A percentile compares a stretch with the other conserved stretches of the same genome.
phyloP scores from a whole-genome alignment of 176 grass and related monocot species.

The Avena eriantha region DNA sequence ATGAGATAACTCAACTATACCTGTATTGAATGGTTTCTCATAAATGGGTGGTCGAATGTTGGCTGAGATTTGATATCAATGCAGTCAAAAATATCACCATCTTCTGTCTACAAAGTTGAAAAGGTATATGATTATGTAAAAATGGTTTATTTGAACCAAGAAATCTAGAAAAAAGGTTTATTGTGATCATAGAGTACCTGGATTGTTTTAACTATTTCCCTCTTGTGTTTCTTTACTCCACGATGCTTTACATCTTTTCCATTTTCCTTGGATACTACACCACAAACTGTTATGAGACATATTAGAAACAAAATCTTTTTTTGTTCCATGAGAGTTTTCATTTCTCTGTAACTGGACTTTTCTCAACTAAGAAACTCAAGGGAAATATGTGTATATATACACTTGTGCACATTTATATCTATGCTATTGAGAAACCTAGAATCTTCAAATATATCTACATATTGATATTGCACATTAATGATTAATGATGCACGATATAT shows the following conservation, averaged over 20 bases:
- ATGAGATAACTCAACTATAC: background rate
- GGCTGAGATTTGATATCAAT: constrained; percentile 26
- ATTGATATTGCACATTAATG: background rate
- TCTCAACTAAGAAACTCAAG: background rate
- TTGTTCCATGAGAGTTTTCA: background rate
- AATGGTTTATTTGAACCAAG: background rate
- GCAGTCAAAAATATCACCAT: constrained; percentile 16
- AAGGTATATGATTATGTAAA: background rate
- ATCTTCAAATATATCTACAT: background rate
- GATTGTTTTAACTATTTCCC: background rate
- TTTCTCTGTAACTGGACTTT: background rate
- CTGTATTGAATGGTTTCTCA: constrained; percentile 24
- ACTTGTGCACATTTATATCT: background rate
- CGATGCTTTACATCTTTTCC: background rate
- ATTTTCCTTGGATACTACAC: background rate
- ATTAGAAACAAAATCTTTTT: background rate
- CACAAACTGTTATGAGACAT: background rate
- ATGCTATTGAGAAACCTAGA: background rate
- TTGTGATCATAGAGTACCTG: background rate
- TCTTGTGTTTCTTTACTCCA: background rate
- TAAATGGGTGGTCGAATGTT: background rate
- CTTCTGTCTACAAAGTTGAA: constrained; percentile 1
- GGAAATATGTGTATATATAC: background rate
- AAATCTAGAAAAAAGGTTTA: background rate
- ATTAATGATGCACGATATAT: background rate